Evolutionary conservation across 2,329 filamentous ascomycete genomes (phyloP).

Genomic region (Fusarium sterilihyphosum): DNA sequence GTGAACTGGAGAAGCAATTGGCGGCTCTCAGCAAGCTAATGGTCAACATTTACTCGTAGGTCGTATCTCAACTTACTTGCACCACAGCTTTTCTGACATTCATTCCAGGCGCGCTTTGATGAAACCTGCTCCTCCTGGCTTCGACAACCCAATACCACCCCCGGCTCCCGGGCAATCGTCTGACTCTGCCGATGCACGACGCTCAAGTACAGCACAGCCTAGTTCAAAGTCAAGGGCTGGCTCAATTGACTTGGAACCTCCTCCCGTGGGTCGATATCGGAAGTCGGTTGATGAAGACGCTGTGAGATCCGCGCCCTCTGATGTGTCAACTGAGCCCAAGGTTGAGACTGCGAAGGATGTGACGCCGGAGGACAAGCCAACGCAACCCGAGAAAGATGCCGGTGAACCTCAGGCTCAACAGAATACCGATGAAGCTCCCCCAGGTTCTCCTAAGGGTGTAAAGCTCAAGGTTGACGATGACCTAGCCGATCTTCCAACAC

Average conservation of each 20-base stretch:
- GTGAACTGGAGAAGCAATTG: constrained; percentile 44
- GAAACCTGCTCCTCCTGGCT: constrained; percentile 41
- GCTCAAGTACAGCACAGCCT: not conserved
- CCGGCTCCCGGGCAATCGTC: constrained; percentile 15
- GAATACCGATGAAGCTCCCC: fast-evolving
- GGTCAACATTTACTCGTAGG: constrained; percentile 49
- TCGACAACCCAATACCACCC: constrained; percentile 18
- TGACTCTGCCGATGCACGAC: not conserved
- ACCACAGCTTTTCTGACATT: not conserved
- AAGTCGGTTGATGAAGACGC: not conserved
- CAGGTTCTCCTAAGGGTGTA: not conserved
- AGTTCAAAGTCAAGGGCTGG: not conserved
- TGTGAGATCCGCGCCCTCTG: not conserved
- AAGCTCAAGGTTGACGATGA: constrained; percentile 14
- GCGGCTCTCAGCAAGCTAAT: constrained; percentile 43
- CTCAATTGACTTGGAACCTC: constrained; percentile 25
- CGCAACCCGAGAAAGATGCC: not conserved
- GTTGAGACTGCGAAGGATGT: not conserved
- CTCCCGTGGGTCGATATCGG: constrained; percentile 7
- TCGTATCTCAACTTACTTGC: not conserved
- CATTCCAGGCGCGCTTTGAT: constrained; percentile 41
- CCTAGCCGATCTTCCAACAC: not conserved
- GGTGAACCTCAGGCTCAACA: not conserved
- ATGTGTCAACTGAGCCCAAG: not conserved
- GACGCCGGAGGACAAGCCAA: not conserved